Evolutionary conservation across 176 grass and related monocot species (phyloP), one percentile per base, ranked within the genome.

Genomic region (Secale cereale): DNA sequence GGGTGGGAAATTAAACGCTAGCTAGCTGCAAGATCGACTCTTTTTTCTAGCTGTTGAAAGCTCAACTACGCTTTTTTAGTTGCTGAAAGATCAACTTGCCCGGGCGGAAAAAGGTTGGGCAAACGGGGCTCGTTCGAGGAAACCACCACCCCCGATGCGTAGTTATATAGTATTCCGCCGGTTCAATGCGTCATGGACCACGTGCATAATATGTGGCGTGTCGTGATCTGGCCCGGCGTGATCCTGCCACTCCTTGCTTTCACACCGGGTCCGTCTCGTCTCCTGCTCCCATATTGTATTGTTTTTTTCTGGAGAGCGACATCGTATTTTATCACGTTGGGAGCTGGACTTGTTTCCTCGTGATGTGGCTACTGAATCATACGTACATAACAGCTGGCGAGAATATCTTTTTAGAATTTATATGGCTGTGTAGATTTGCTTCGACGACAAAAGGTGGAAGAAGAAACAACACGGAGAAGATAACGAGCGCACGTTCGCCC

Each of bases 1-100:
- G 52, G 43, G 59, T n/a, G 7, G 31, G 73, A 78, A 83, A 86
- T 23, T 40, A 86, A 81, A 86, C 56, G 65, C 70, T 86, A 15
- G 45, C 16, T 50, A 5, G 78, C 69, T 73, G 83, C 40, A 75
- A 80, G 40, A 74, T 17, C 6, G 2, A 19, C 48, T 52, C 5
- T 19, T 52, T 52, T 52, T 7, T 52, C 48, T 52, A 52, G 54
- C 54, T 57, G 54, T 9, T 57, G 54, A 57, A 20, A 57, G 19
- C 17, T 57, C 54, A 2, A 0, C 54, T 7, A 0, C 9, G 7
- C 54, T 57, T 57, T 57, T 57, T 57, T 57, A 57, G 54, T 57
- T 22, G 54, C 54, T 57, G 54, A 57, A 9, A 57, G 19, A 29
- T 27, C 75, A 64, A 60, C 52, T 59, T 81, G 64, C 41, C 41